These are phyloP conservation scores for Conoideocrella luteorostrata DNA, from an alignment of 2,329 filamentous ascomycete species.

Conservation along the genomic window DNA sequence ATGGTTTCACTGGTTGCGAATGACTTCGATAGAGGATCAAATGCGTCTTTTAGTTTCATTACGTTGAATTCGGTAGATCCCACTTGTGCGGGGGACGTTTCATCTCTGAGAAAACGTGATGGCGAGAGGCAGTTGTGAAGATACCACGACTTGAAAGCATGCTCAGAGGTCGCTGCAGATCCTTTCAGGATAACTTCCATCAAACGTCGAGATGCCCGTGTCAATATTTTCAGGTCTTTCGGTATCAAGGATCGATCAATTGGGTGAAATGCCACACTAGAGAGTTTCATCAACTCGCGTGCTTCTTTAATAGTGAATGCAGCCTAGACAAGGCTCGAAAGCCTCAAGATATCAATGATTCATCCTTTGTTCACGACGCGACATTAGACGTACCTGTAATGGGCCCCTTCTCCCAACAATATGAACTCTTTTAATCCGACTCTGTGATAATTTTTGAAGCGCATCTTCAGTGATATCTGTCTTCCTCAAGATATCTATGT, in stretches of 20 bases:
- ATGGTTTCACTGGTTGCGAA: constrained; percentile 42
- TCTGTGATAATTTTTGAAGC: constrained; percentile 63
- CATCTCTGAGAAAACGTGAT: constrained; percentile 52
- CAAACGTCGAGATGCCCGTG: constrained; percentile 68
- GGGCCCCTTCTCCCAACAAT: constrained; percentile 88
- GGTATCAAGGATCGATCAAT: constrained; percentile 63
- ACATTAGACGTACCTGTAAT: constrained; percentile 61
- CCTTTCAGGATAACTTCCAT: constrained; percentile 78
- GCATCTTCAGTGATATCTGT: constrained; percentile 90
- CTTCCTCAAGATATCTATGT: constrained; percentile 63
- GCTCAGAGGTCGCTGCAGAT: constrained; percentile 42
- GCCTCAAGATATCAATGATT: neutral
- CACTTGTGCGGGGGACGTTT: constrained; percentile 41
- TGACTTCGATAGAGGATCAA: constrained; percentile 44
- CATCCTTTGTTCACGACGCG: too few species aligned
- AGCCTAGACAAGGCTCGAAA: constrained; percentile 46
- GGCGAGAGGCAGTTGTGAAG: constrained; percentile 83
- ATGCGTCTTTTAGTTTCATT: constrained; percentile 49
- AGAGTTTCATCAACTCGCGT: constrained; percentile 77
- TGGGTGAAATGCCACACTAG: constrained; percentile 63
- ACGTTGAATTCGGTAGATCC: constrained; percentile 62
- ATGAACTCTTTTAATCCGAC: constrained; percentile 70
- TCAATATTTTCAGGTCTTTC: constrained; percentile 58
- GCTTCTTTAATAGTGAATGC: constrained; percentile 94
- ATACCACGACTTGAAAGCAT: constrained; percentile 66